Base-by-base conservation (phyloP, 2,329 filamentous ascomycete species). In the Neocucurbitaria cava region DNA sequence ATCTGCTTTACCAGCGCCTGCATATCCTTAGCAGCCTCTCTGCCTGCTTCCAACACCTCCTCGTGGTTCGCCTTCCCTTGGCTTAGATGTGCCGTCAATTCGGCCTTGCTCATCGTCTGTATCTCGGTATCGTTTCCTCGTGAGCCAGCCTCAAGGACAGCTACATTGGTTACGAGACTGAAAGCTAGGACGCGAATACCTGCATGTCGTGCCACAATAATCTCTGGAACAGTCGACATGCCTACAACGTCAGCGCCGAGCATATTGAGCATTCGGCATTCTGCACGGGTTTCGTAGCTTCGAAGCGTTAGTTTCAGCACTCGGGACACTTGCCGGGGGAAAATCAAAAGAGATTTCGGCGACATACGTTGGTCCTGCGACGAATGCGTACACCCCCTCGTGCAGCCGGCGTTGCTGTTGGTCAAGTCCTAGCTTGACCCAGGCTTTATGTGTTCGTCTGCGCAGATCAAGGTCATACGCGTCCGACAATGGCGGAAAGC, bases 221-320 rank as follows among this genome's bases (percentile, higher is more conserved):
- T 87, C 67, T 89, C 87, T 7, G 87, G 87, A 24, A 89, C 86
- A 0, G 87, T 89, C 28, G 85, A 88, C 87, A 89, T 89, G 13
- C 87, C 87, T 1, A 89, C 87, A n/a, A 89, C 77, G 66, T 89
- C 87, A n/a, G 85, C 86, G 6, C 87, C 86, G 6, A 88, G 73
- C 43, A 77, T 77, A 35, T 79, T 79, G 54, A 89, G 77, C 81
- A 88, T 82, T 17, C 86, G 81, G 66, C 85, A 88, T 69, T 89
- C 86, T 1, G 86, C 85, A 56, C 87, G 78, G 2, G 86, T 89
- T 68, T 89, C 87, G 67, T 88, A 89, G 44, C 82, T 84, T 49
- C 45, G 9, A 21, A 41, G 21, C n/a, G 26, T 61, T 55, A 71
- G 59, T 43, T 33, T 17, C 28, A 36, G 33, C 30, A 41, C 11